Conservation (phyloP, 495 filamentous ascomycete genomes). For the Penicillium waksmanii region DNA sequence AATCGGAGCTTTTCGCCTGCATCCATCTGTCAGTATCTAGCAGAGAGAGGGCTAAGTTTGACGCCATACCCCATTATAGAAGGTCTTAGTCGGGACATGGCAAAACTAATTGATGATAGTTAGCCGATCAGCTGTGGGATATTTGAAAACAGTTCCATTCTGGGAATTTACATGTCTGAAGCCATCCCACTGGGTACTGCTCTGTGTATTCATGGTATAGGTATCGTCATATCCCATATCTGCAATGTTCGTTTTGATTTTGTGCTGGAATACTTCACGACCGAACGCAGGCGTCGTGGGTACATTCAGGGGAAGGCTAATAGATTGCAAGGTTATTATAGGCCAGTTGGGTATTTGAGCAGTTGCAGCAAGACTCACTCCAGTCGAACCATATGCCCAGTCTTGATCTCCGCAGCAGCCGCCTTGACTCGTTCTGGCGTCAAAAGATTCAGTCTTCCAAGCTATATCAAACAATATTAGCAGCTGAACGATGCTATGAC, state of each 20-base stretch:
- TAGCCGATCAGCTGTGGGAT: not conserved
- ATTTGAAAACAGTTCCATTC: not conserved
- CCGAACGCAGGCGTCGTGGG: slow-evolving; percentile 54
- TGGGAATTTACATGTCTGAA: too few relatives aligned
- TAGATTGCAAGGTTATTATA: too few relatives aligned
- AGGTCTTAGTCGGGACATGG: slow-evolving; percentile 46
- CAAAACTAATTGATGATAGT: slow-evolving; percentile 35
- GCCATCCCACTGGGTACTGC: slow-evolving; percentile 76
- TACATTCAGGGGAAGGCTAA: slow-evolving; percentile 58
- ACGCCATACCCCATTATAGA: slow-evolving; percentile 53
- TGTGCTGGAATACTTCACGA: slow-evolving; percentile 55
- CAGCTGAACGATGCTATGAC: not conserved
- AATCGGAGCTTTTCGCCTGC: slow-evolving; percentile 48
- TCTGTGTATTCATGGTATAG: slow-evolving; percentile 71
- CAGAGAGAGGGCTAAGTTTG: not conserved
- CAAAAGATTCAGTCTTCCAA: slow-evolving; percentile 62
- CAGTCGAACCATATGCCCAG: slow-evolving; percentile 55
- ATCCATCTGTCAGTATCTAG: slow-evolving; percentile 1
- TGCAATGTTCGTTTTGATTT: slow-evolving; percentile 48
- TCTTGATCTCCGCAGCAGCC: slow-evolving; percentile 53
- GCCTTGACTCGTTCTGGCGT: slow-evolving; percentile 57
- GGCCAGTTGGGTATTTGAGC: not conserved
- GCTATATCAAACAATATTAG: slow-evolving; percentile 20
- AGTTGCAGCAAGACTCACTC: slow-evolving; percentile 35
- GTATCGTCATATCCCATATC: slow-evolving; percentile 61